These are phyloP conservation scores for Anaeromyces robustus DNA, from an alignment of 192 early-diverging fungal species.

Conservation along the genomic window DNA sequence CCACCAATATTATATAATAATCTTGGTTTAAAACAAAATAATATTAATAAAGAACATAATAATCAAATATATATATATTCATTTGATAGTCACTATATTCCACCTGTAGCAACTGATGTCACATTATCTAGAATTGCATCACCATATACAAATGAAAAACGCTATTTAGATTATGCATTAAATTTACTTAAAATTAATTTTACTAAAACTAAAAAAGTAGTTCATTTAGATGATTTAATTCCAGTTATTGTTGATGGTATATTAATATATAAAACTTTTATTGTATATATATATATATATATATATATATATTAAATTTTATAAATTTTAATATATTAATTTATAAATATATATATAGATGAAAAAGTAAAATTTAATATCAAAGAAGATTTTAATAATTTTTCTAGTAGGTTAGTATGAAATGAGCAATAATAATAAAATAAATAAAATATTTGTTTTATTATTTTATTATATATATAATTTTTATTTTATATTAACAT, in stretches of 20 bases:
- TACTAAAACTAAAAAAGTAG: conserved; percentile 37
- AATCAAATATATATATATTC: conserved; percentile 6
- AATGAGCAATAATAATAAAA: too few relatives aligned
- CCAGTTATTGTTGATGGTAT: conserved; percentile 44
- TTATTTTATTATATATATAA: too few relatives aligned
- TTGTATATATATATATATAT: conserved; percentile 3
- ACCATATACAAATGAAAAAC: conserved; percentile 37
- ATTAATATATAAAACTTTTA: background rate
- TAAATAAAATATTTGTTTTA: too few relatives aligned
- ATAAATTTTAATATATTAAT: background rate
- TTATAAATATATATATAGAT: conserved; percentile 8
- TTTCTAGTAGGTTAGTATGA: background rate
- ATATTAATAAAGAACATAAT: background rate
- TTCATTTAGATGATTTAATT: conserved; percentile 53
- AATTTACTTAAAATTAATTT: conserved; percentile 47
- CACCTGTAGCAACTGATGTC: conserved; percentile 35
- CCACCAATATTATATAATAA: conserved; percentile 41
- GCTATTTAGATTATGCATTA: conserved; percentile 33
- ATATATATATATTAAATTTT: too few relatives aligned
- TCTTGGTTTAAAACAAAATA: conserved; percentile 16
- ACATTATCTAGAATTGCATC: conserved; percentile 52
- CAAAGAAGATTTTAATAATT: conserved; percentile 7
- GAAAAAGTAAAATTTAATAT: conserved; percentile 25
- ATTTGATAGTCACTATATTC: conserved; percentile 13
- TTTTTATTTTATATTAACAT: too few relatives aligned